phyloP scores from a whole-genome alignment of 768 basidiomycete species.

The Panus rudis region DNA sequence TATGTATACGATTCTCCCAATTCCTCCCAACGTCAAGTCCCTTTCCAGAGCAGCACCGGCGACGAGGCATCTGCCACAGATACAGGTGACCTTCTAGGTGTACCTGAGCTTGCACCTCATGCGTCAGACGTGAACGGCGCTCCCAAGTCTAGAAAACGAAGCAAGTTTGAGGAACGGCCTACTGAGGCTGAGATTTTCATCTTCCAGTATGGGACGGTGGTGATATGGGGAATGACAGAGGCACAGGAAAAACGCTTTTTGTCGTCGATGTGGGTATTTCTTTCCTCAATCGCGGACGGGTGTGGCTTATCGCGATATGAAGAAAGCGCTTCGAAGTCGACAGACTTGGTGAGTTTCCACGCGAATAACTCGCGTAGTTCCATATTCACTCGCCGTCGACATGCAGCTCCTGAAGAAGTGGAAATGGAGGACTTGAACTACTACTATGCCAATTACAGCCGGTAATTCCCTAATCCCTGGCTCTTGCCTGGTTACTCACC shows the following conservation, averaged over 20 bases:
- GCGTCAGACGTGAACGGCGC: constrained; percentile 8
- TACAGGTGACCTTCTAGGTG: constrained; percentile 72
- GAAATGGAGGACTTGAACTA: constrained; percentile 98
- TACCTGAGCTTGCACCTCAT: constrained; percentile 53
- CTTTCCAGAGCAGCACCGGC: constrained; percentile 8
- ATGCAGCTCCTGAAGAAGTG: constrained; percentile 73
- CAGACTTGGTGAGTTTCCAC: constrained; percentile 53
- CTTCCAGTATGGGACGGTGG: constrained; percentile 91
- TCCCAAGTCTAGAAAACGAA: constrained; percentile 41
- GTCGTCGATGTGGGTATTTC: constrained; percentile 69
- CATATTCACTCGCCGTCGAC: background rate
- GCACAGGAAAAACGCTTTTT: constrained; percentile 86
- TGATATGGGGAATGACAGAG: constrained; percentile 98
- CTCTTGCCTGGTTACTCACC: background rate
- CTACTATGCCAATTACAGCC: constrained; percentile 95
- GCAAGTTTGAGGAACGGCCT: constrained; percentile 59
- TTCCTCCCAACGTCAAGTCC: constrained; percentile 12
- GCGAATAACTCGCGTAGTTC: background rate
- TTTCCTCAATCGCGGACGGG: constrained; percentile 1
- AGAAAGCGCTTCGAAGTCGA: constrained; percentile 96
- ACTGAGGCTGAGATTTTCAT: constrained; percentile 85
- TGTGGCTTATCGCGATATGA: background rate
- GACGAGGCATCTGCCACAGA: constrained; percentile 9
- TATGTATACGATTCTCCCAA: constrained; percentile 64
- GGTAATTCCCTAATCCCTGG: constrained; percentile 38